Conservation (phyloP, 225 moss, liverwort and hornwort species). For the Sphagnum contortum region DNA sequence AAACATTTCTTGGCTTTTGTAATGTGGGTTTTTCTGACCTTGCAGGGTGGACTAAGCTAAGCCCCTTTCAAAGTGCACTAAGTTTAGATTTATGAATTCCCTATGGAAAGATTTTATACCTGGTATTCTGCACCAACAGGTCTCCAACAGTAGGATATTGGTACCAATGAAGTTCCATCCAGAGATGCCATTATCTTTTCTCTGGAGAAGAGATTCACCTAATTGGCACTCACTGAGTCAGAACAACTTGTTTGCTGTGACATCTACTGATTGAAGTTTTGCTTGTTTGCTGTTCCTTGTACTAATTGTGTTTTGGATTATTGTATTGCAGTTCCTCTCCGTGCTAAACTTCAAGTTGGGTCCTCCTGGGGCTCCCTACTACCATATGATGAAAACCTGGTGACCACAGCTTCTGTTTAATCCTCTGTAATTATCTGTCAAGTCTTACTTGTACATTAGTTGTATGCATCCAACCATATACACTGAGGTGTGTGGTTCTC, state of each 20-base stretch:
- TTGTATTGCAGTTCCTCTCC: conserved; percentile 43
- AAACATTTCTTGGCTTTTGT: background rate
- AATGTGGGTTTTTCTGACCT: background rate
- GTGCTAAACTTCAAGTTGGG: conserved; percentile 36
- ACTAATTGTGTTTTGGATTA: too few species aligned
- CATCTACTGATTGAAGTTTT: background rate
- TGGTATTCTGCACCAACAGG: too few species aligned
- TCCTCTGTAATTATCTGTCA: too few species aligned
- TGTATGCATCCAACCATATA: too few species aligned
- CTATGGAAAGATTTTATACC: background rate
- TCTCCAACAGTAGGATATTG: too few species aligned
- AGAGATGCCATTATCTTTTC: too few species aligned
- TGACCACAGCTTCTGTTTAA: background rate
- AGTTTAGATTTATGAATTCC: background rate
- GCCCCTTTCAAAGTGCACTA: too few species aligned
- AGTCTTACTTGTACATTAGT: too few species aligned
- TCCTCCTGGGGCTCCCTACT: conserved; percentile 51
- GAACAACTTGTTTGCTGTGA: background rate
- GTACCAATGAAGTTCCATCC: too few species aligned
- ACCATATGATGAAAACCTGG: conserved; percentile 20
- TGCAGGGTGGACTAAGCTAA: background rate
- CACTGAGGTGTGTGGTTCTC: too few species aligned
- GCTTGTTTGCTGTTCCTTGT: background rate
- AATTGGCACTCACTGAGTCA: background rate
- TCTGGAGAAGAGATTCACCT: too few species aligned